Base-by-base conservation (phyloP, 2,329 filamentous ascomycete genomes). In the Pezicula rhizophila region DNA sequence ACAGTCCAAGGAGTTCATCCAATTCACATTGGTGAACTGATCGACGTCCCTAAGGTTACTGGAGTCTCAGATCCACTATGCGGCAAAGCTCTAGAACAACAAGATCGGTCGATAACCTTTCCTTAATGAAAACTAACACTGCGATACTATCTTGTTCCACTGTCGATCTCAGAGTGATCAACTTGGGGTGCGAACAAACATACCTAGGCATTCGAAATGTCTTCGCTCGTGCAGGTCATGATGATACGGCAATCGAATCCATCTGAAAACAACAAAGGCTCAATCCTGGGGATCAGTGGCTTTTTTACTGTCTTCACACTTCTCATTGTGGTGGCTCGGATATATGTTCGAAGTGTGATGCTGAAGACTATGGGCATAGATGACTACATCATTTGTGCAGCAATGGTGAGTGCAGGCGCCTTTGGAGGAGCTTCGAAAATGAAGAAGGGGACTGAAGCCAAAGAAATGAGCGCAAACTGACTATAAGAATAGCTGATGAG, bases 331-430 rank as follows among this genome's bases (percentile, higher is more conserved):
- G 4, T 66, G 5, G 55, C 68, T 10, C 65, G 71, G 38, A 60
- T 68, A 26, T 74, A 71, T 55, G 73, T 75, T 15, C 65, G 74
- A 23, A 46, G 64, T 7, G 52, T 60, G 7, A 70, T 77, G 62
- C 58, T 77, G 33, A 71, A 69, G 37, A 68, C 68, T 14, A 63
- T 74, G 43, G 72, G 73, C 1, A 38, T 58, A 2, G 75, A 78
- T 59, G 74, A 78, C 56, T 72, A 65, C 50, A 52, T 70, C 2
- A 76, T 77, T 56, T 44, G 70, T 1, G 49, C 61, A 3, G 68
- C 73, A 4, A 64, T 67, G 62, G 64, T 75, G 54, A 53, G 64
- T 66, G 5, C 25, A 23, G 8, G 15, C 17, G 33, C 46, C 20
- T 25, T 45, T 38, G 17, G 8, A 40, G 14, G 23, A 23, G 17